Evolutionary conservation across 2,329 filamentous ascomycete species (phyloP).

Genomic region (Xylariaceae sp.): DNA sequence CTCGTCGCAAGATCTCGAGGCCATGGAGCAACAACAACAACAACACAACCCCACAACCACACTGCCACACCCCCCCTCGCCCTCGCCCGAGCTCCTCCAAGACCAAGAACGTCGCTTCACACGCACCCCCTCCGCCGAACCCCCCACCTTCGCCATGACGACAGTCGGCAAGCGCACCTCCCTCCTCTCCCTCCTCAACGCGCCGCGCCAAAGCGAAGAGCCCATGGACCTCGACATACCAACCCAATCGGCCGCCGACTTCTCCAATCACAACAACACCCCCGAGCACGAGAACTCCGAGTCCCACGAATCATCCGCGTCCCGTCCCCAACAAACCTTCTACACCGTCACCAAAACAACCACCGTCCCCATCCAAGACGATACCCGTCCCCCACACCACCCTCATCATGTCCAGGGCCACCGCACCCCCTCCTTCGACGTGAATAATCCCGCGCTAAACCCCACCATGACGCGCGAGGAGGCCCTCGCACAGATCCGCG

Average conservation of each 20-base stretch:
- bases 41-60: slow-evolving; percentile 18
- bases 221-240: slow-evolving; percentile 37
- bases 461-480: slow-evolving; percentile 67
- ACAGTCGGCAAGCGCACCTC: slow-evolving; percentile 51
- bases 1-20: slow-evolving; percentile 48
- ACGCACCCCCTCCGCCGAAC: slow-evolving; percentile 58
- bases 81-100: slow-evolving; percentile 6
- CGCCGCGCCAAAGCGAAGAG: slow-evolving; percentile 41
- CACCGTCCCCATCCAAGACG: slow-evolving; percentile 46
- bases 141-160: slow-evolving; percentile 53
- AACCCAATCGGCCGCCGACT: slow-evolving; percentile 34
- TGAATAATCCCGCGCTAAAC: slow-evolving; percentile 53
- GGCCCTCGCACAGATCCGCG: slow-evolving; percentile 68
- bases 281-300: slow-evolving; percentile 2
- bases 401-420: neutral
- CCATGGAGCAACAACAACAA: slow-evolving; percentile 31
- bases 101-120: slow-evolving; percentile 42
- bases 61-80: slow-evolving; percentile 32
- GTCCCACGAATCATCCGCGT: slow-evolving; percentile 9
- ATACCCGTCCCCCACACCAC: slow-evolving; percentile 14
- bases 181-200: slow-evolving; percentile 56
- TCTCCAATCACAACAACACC: neutral
- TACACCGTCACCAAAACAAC: slow-evolving; percentile 48
- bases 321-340: slow-evolving; percentile 42
- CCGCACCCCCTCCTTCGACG: slow-evolving; percentile 44